Evolutionary conservation across 441 rosid species (phyloP).

Genomic region (Populus trichocarpa): DNA sequence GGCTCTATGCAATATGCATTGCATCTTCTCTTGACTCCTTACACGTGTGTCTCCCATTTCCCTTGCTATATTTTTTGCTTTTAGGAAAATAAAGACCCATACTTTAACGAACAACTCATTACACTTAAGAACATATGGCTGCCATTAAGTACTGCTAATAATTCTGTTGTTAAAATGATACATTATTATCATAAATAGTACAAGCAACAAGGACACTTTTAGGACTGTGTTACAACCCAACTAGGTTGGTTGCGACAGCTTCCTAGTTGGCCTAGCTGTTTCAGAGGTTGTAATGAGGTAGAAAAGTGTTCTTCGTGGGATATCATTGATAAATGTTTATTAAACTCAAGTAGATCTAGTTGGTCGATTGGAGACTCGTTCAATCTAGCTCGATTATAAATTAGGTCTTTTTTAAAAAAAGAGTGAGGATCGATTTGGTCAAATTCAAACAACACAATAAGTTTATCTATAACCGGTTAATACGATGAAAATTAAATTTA

Average conservation of each 20-base stretch:
- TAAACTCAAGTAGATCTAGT: too few relatives aligned
- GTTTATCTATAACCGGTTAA: too few relatives aligned
- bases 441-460: too few relatives aligned
- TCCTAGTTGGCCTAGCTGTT: neutral
- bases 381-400: too few relatives aligned
- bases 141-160: conserved; percentile 1
- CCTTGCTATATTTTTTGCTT: neutral
- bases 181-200: neutral
- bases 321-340: neutral
- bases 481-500: too few relatives aligned
- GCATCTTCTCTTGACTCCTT: conserved; percentile 7
- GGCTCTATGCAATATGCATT: conserved; percentile 16
- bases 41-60: conserved; percentile 28
- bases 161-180: neutral
- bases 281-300: neutral
- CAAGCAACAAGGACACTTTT: conserved; percentile 6
- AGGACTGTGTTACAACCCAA: neutral
- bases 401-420: too few relatives aligned
- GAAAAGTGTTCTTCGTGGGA: neutral
- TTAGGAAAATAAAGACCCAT: neutral
- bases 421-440: too few relatives aligned
- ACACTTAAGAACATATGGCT: conserved; percentile 25
- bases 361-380: too few relatives aligned
- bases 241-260: neutral
- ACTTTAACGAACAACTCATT: conserved; percentile 33